Evolutionary conservation across 208 protist species (phyloP).

Genomic region (Trypanosoma cruzi): DNA sequence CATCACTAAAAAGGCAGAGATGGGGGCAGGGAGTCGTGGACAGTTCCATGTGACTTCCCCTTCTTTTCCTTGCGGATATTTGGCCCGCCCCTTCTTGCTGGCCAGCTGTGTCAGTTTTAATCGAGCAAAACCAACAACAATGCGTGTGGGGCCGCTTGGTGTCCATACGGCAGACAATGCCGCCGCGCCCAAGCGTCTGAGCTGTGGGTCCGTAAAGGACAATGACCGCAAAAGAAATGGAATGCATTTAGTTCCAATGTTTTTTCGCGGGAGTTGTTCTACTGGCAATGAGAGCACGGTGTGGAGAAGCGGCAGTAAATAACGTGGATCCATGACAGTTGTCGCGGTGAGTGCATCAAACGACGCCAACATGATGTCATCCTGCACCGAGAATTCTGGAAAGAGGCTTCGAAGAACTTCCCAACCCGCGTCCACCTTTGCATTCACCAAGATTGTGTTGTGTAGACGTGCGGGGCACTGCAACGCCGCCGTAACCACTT

Average conservation of each 20-base stretch:
- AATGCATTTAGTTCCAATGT: conserved; percentile 53
- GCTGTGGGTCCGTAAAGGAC: conserved; percentile 53
- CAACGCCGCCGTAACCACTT: conserved; percentile 53
- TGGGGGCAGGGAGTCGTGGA: conserved; percentile 74
- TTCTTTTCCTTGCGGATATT: not conserved
- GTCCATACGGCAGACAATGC: conserved; percentile 52
- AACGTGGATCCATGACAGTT: conserved; percentile 72
- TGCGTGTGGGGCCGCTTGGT: conserved; percentile 49
- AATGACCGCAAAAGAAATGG: conserved; percentile 72
- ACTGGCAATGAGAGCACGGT: conserved; percentile 59
- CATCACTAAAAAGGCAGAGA: conserved; percentile 68
- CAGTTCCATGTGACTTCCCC: conserved; percentile 4
- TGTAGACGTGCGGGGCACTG: conserved; percentile 73
- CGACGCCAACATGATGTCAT: conserved; percentile 47
- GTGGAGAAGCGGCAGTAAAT: conserved; percentile 83
- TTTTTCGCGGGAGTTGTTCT: conserved; percentile 32
- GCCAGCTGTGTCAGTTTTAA: conserved; percentile 68
- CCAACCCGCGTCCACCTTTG: conserved; percentile 19
- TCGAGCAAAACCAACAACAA: conserved; percentile 73
- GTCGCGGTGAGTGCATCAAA: conserved; percentile 36
- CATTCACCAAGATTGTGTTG: conserved; percentile 53
- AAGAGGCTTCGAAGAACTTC: conserved; percentile 72
- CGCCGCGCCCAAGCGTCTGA: conserved; percentile 54
- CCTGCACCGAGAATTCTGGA: conserved; percentile 52
- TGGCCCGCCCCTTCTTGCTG: conserved; percentile 22